Percentiles rank a stretch among this genome's conserved stretches.
Evolutionary conservation across 768 basidiomycete genomes (phyloP).

Genomic region (Trametes cinnabarina): DNA sequence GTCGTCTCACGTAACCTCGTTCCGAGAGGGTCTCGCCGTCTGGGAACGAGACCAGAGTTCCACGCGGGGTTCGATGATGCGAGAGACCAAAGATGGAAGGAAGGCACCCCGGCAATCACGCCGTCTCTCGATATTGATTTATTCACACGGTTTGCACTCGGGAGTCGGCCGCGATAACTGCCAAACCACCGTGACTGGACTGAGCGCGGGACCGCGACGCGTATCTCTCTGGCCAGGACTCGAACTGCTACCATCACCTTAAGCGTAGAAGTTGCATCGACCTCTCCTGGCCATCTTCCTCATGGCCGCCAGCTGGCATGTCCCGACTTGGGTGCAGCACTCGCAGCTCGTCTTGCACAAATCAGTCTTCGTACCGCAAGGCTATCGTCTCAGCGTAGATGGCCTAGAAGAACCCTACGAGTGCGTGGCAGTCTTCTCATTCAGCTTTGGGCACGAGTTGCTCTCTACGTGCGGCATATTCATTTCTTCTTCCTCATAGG

Average conservation of each 20-base stretch:
- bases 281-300: background rate
- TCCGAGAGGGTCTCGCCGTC: no score
- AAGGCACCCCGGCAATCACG: no score
- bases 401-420: background rate
- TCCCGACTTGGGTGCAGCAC: constrained; percentile 6
- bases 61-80: no score
- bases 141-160: constrained; percentile 8
- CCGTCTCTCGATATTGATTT: background rate
- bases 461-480: background rate
- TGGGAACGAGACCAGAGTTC: background rate
- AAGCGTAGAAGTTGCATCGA: background rate
- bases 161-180: background rate
- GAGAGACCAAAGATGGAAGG: no score
- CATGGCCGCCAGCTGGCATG: constrained; percentile 15
- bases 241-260: background rate
- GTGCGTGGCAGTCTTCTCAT: background rate
- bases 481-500: background rate
- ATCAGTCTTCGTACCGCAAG: background rate
- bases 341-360: constrained; percentile 11
- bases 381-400: background rate
- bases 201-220: background rate
- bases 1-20: no score
- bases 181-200: background rate
- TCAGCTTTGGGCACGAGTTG: background rate
- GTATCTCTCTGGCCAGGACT: background rate